A percentile compares a stretch with the other conserved stretches of the same genome.
phyloP scores from a whole-genome alignment of 2,329 filamentous ascomycete species.

The Niveomyces coronatus region DNA sequence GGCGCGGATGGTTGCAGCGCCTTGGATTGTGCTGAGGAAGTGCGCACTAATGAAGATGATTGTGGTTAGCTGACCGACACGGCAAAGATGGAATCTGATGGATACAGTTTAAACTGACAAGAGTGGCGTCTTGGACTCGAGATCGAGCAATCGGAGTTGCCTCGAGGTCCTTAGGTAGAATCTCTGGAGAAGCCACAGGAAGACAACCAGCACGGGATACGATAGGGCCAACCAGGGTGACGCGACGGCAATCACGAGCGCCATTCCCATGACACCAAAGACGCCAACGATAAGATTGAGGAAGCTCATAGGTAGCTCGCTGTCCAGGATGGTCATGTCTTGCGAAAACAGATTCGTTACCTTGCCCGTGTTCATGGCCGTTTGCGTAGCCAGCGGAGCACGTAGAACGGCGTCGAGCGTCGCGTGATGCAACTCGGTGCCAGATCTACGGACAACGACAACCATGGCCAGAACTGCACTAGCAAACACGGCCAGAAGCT shows the following conservation, averaged over 20 bases:
- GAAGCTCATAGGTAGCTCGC: slow-evolving; percentile 25
- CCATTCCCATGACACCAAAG: slow-evolving; percentile 28
- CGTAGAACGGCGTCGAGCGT: slow-evolving; percentile 24
- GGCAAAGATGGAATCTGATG: no score
- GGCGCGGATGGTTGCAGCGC: no score
- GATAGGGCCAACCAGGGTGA: slow-evolving; percentile 35
- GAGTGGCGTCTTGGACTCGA: slow-evolving; percentile 51
- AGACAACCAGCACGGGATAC: slow-evolving; percentile 38
- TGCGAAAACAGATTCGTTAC: slow-evolving; percentile 36
- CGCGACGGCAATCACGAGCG: slow-evolving; percentile 34
- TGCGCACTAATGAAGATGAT: no score
- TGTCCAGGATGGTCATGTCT: slow-evolving; percentile 32
- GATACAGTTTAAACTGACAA: no score
- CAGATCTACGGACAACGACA: slow-evolving; percentile 18
- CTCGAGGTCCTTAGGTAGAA: slow-evolving; percentile 49
- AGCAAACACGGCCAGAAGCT: slow-evolving; percentile 12
- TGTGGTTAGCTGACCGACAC: no score
- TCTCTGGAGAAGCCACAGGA: slow-evolving; percentile 36
- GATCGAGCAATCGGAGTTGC: slow-evolving; percentile 48
- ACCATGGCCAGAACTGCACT: slow-evolving; percentile 16
- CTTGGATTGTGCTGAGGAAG: no score
- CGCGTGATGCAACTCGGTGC: slow-evolving; percentile 21
- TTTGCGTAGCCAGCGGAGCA: slow-evolving; percentile 32
- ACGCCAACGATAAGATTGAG: slow-evolving; percentile 19
- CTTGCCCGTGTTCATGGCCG: slow-evolving; percentile 29